These are phyloP conservation scores for Lasiosphaeria miniovina DNA, from an alignment of 495 filamentous ascomycete genomes.

Conservation along the genomic window DNA sequence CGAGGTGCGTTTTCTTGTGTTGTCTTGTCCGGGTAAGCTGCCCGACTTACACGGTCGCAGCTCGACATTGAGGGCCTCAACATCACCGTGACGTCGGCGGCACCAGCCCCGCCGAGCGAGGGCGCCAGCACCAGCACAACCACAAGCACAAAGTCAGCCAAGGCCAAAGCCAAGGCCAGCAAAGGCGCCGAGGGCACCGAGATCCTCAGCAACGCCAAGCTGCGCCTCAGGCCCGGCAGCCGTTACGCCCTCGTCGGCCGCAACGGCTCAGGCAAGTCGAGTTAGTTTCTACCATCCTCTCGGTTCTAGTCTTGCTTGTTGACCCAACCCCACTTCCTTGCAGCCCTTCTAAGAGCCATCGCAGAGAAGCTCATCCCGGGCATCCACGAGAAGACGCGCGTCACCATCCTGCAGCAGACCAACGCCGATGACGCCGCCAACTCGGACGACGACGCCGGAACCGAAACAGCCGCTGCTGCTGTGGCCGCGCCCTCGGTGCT, in stretches of 20 bases:
- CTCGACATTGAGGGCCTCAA: constrained; percentile 65
- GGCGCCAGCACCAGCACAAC: constrained; percentile 17
- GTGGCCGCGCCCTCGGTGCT: constrained; percentile 49
- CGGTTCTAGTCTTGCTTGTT: neutral
- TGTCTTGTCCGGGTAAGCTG: neutral
- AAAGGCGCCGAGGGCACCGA: constrained; percentile 60
- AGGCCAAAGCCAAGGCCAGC: constrained; percentile 30
- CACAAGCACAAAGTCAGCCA: constrained; percentile 6
- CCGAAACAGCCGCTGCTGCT: neutral
- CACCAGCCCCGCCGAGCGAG: constrained; percentile 21
- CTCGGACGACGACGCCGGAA: constrained; percentile 16
- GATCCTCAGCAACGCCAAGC: constrained; percentile 62
- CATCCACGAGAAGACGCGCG: constrained; percentile 63
- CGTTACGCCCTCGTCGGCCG: constrained; percentile 73
- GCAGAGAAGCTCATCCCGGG: constrained; percentile 76
- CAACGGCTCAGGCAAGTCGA: constrained; percentile 81
- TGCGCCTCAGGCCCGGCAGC: constrained; percentile 65
- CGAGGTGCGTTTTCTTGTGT: constrained; percentile 37
- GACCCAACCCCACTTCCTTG: neutral
- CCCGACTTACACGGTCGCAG: constrained; percentile 31
- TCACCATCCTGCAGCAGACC: constrained; percentile 74
- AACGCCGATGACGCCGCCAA: constrained; percentile 32
- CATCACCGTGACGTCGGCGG: constrained; percentile 57
- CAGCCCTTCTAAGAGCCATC: constrained; percentile 66
- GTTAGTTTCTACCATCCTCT: constrained; percentile 38